Base-by-base conservation (phyloP, 352 stramenopile species). In the Thraustochytrium striatum region DNA sequence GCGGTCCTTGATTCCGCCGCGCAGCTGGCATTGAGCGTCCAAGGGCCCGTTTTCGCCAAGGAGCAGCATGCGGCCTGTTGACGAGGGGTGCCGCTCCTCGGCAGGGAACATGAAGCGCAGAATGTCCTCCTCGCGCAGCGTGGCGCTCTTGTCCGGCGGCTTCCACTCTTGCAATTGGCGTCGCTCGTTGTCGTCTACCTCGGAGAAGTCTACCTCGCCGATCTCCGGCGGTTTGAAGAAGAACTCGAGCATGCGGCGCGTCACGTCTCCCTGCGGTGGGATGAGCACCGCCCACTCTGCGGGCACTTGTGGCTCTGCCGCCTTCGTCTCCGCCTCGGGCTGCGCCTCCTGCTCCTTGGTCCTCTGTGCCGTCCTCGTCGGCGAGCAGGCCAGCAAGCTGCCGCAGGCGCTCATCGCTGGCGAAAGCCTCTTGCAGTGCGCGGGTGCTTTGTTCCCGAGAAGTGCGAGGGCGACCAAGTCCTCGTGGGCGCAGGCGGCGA, bases 1-100 rank as follows among this genome's bases (percentile, higher is more conserved):
- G 21, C 85, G 50, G 0, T 88, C 87, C 30, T 87, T 86, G 33
- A 90, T 86, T 11, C 69, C 69, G 25, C 35, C 58, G 35, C 53
- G 35, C 1, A 79, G 69, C 16, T 32, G n/a, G 69, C 69, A 28
- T 28, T 72, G 35, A 9, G 7, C 16, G 30, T 69, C 50, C 2
- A 79, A 50, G 19, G 69, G 69, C 3, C 69, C 69, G 39, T 43
- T 70, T 13, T 69, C 47, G 28, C 69, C 69, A 39, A 69, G 72
- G 8, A 69, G 47, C 5, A 79, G 33, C n/a, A 79, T 44, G n/a
- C 69, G 44, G 32, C 69, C 69, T 32, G 69, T 79, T 21, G 69
- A 79, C 47, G 47, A 47, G 8, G 69, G 69, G 25, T 79, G 69
- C 30, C 72, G 69, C 55, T 72, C 13, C 3, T 79, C 69, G 25